Conservation (phyloP, 2,329 filamentous ascomycete species). For the Fragosphaeria purpurea region DNA sequence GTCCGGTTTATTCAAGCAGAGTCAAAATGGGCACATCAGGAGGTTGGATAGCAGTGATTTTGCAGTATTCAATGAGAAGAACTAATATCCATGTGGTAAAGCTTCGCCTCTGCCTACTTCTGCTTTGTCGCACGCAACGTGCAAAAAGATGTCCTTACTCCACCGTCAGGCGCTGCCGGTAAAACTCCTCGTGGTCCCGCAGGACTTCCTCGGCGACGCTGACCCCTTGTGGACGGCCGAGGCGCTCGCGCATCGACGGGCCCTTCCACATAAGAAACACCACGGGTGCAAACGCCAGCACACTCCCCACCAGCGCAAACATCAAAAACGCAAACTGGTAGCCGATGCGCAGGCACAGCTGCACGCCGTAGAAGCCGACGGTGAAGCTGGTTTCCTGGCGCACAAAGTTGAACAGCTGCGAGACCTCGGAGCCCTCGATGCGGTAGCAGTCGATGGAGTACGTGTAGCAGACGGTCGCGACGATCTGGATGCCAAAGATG, state of each 20-base stretch:
- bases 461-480: conserved; percentile 18
- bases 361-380: neutral
- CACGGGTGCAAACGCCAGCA: neutral
- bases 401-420: neutral
- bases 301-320: neutral
- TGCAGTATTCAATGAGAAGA: too few species aligned
- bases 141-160: too few species aligned
- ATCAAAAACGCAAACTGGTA: neutral
- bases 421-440: neutral
- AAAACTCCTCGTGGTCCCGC: neutral
- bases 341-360: neutral
- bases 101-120: too few species aligned
- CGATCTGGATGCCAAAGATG: conserved; percentile 22
- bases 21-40: too few species aligned
- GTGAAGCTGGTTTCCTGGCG: conserved; percentile 1
- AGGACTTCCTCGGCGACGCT: neutral
- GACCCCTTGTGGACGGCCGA: neutral
- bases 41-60: too few species aligned
- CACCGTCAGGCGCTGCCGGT: too few species aligned
- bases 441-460: conserved; percentile 11
- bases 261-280: neutral
- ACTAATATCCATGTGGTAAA: too few species aligned
- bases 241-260: neutral
- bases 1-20: too few species aligned
- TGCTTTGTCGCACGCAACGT: too few species aligned